Evolutionary conservation across 768 basidiomycete species (phyloP), one percentile per base, ranked within the genome.

Genomic region (Floccularia luteovirens): DNA sequence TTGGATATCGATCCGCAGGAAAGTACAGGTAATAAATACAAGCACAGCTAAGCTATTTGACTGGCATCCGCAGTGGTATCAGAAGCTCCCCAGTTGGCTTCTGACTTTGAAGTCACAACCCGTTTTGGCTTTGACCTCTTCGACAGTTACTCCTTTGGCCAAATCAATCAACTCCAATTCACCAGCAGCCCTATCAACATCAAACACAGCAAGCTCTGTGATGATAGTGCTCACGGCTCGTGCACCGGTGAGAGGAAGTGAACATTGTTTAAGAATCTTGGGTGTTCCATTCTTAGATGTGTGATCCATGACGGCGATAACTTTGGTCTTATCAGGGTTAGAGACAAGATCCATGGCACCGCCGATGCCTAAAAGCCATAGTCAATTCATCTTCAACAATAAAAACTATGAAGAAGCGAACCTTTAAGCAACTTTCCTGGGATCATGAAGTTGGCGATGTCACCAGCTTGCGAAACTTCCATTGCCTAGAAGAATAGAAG

Each of bases 371-470:
- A 52, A 37, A 13, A 42, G 43, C n/a, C 14, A 12, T 35, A 17
- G 27, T 21, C 20, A 20, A 39, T 41, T 48, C 33, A 57, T 40
- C 33, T 36, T 10, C 11, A 20, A 35, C 1, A 38, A 35, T 11
- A 31, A 32, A 24, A 31, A 34, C 12, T 17, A 37, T 33, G 33
- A 16, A 14, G 31, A 41, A 48, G n/a, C n/a, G 10, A 47, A 75
- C 84, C 85, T 70, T 87, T 90, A 24, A 90, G 73, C 57, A 91
- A 74, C 66, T 96, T 94, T 11, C 91, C 90, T 2, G 92, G 93
- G 53, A 96, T 92, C 93, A 96, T 97, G 58, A 90, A 97, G 68
- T 97, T 97, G 42, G 93, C 93, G 47, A 97, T 85, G 58, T 97
- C 93, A 28, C 90, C 92, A 1, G 77, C 79, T 48, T 87, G 81